Base-by-base conservation (phyloP, 1,284 basidiomycete genomes). In the Melampsora americana region DNA sequence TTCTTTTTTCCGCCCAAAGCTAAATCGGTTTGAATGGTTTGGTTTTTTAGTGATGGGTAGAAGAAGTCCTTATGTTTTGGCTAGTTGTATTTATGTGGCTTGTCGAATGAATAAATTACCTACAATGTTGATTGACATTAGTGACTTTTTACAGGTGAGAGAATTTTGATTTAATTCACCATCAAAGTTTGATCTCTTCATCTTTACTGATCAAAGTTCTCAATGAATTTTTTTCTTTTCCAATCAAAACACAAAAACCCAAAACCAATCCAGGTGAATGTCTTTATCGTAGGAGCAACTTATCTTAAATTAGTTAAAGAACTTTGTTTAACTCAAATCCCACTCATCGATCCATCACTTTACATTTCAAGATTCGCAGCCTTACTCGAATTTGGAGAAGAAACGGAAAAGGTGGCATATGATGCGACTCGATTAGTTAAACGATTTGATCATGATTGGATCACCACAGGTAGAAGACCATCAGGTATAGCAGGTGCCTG, bases 111-210 rank as follows among this genome's bases (percentile, higher is more conserved):
- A 92, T 80, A 92, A 95, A 83, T 84, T 85, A 23, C 92, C 90
- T 0, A 93, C 95, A 82, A 99, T 99, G 96, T 89, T 99, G 48
- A 99, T 99, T 79, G 96, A 99, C 84, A 98, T 99, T 82, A 92
- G 91, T 18, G 94, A 96, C 81, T 85, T 93, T 35, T 86, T 97
- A 30, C 92, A 92, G 84, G 93, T 92, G 79, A 79, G 86, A 81
- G 7, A n/a, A 39, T 35, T 7, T 26, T 2, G 66, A 65, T 32
- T 26, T 9, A 50, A 42, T 50, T 14, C 69, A 32, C 78, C 72
- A 60, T 64, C 64, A 56, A 67, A 67, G n/a, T n/a, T 14, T n/a
- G 23, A 16, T 20, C 32, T 44, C 18, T 70, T 20, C 44, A 30
- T 32, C 14, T 18, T n/a, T 0, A 20, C n/a, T 39, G 46, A 30